These are phyloP conservation scores for Aurantiochytrium sp. DNA, from an alignment of 108 stramenopile genomes.

Conservation along the genomic window DNA sequence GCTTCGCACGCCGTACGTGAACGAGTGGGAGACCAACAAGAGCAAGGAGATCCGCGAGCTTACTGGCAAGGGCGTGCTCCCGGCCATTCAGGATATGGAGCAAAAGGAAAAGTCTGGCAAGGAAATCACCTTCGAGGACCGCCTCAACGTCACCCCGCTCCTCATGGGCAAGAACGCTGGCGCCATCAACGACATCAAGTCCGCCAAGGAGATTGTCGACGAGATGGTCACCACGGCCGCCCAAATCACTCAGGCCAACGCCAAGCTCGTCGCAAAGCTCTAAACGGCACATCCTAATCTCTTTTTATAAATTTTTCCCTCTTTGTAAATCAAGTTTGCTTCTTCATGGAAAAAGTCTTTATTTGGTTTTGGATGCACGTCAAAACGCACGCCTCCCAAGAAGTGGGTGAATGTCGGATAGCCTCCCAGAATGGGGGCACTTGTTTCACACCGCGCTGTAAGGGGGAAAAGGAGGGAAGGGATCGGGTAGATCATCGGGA, in stretches of 20 bases:
- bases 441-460: no score
- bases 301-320: no score
- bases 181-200: constrained; percentile 1
- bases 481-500: no score
- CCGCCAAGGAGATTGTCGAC: constrained; percentile 13
- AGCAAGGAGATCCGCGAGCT: constrained; percentile 15
- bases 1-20: not conserved
- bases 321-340: no score
- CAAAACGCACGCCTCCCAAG: no score
- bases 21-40: not conserved
- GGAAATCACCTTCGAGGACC: constrained; percentile 11
- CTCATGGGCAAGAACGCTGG: constrained; percentile 7
- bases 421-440: no score
- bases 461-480: no score
- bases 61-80: not conserved
- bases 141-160: not conserved
- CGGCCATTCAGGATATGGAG: not conserved
- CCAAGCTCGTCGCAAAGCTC: not conserved
- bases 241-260: not conserved
- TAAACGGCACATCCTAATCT: not conserved
- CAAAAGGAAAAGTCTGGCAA: constrained; percentile 6
- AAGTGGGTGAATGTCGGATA: no score
- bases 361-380: no score
- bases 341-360: no score
- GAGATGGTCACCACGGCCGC: not conserved